Evolutionary conservation across 1,284 basidiomycete species (phyloP), one percentile per base, ranked within the genome.

Genomic region (Vanrija sp.): DNA sequence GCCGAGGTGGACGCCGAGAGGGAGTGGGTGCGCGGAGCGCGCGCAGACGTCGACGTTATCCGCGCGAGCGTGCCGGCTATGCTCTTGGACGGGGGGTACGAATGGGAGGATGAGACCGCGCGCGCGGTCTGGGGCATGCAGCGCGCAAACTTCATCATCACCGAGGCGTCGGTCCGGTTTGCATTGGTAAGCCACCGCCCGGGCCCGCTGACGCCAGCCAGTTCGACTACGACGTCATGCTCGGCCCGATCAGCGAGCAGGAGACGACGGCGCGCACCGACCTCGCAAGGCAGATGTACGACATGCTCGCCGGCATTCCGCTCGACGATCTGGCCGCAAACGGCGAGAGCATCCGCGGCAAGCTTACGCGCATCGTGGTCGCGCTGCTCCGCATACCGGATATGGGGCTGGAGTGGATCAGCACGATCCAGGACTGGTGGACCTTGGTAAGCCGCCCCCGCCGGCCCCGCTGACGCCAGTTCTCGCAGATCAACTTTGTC

Each of bases 301-400:
- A 53, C 4, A 59, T 53, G 19, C 36, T 63, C 23, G 56, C 62
- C 3, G 63, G 57, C 43, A 61, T 65, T 6, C 59, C 63, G 15
- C 51, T 65, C n/a, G 61, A 65, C 27, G 53, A 63, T 48, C 53
- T 65, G 6, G 63, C 63, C 0, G 56, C 59, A 0, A 65, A 65
- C 37, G 63, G 63, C n/a, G 63, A 65, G 42, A 56, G 54, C 24
- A 64, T 64, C 53, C 58, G 62, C 0, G 65, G 65, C n/a, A 66
- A 66, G 42, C 60, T 66, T 6, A 48, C 64, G 20, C 57, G 65
- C 2, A 63, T 64, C 37, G 57, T 66, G 23, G 52, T 64, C 8
- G 57, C 57, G 9, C 51, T 66, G 19, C 47, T 66, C n/a, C 43
- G 54, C 8, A 50, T 49, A 18, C 56, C 56, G n/a, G 60, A 50